phyloP scores from a whole-genome alignment of 257 asterid genomes.

The Cordia subcordata region DNA sequence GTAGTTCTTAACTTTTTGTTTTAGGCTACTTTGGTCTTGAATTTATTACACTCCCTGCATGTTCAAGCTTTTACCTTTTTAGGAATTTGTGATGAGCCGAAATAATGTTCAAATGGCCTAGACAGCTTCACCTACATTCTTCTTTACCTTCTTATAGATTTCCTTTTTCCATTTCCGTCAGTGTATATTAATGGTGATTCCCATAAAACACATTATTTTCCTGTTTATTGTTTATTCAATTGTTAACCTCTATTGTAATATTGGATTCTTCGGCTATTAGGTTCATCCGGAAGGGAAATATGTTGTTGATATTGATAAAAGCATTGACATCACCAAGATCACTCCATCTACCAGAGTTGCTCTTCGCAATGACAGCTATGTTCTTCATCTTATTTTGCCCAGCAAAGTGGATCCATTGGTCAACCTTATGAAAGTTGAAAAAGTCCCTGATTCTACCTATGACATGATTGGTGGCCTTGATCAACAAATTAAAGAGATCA shows the following conservation, averaged over 20 bases:
- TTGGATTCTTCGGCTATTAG: slow-evolving; percentile 20
- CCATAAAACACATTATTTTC: no score
- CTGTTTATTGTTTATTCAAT: no score
- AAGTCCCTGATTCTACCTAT: slow-evolving; percentile 94
- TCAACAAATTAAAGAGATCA: slow-evolving; percentile 94
- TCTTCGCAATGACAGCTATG: slow-evolving; percentile 90
- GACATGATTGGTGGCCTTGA: slow-evolving; percentile 99
- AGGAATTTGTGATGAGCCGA: no score
- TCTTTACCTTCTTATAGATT: no score
- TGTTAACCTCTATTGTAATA: not conserved
- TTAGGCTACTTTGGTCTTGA: no score
- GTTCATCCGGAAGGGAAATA: slow-evolving; percentile 93
- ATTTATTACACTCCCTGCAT: no score
- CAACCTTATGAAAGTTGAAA: slow-evolving; percentile 97
- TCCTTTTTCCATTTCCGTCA: no score
- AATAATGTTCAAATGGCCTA: no score
- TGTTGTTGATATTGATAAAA: slow-evolving; percentile 85
- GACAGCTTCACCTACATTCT: no score
- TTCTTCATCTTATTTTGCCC: slow-evolving; percentile 85
- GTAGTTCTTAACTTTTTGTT: no score
- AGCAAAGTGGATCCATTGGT: slow-evolving; percentile 94
- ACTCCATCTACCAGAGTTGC: slow-evolving; percentile 97
- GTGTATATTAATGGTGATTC: no score
- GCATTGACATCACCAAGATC: slow-evolving; percentile 83
- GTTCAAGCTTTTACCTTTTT: no score